Evolutionary conservation across 352 stramenopile species (phyloP), one percentile per base, ranked within the genome.

Genomic region (Peronospora farinosa): DNA sequence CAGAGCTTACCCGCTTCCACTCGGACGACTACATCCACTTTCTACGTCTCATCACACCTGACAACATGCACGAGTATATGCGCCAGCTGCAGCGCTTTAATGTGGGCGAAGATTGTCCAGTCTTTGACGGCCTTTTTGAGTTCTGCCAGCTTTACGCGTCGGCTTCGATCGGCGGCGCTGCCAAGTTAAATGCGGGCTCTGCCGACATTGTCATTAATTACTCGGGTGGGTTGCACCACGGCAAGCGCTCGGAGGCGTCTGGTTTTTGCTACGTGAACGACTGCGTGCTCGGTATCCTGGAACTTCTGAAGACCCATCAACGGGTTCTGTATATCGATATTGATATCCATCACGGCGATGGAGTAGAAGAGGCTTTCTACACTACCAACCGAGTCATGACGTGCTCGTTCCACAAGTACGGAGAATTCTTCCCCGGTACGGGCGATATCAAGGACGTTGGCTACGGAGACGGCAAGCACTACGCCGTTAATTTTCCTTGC

Each of bases 21-120:
- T 97, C 90, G 48, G 96, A 99, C 64, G 97, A 99, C 74, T 99
- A 99, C 85, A 97, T 99, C 63, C 97, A 99, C 60, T 99, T 99
- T 60, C 58, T 99, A 44, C 86, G 92, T 4, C 85, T 97, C 12
- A 96, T 99, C 46, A 98, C 96, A 17, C 96, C 96, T 16, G 96
- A 99, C 68, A 99, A 99, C 69, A 98, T 98, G 93, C 74, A 95
- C 54, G 85, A 98, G 51, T 97, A 97, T 69, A 66, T 92, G 42
- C 80, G 89, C 19, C 91, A 97, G 70, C 70, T 97, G 5, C 88
- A 97, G 60, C 78, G 83, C 33, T 91, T 99, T 70, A 99, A 99
- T 60, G 96, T 99, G n/a, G 96, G 96, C 51, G 96, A 99, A 57
- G 97, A 99, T 67, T 99, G 97, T 65, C 97, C 97, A 0, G 96